phyloP scores from a whole-genome alignment of 768 basidiomycete species.

The Tremella fuciformis region DNA sequence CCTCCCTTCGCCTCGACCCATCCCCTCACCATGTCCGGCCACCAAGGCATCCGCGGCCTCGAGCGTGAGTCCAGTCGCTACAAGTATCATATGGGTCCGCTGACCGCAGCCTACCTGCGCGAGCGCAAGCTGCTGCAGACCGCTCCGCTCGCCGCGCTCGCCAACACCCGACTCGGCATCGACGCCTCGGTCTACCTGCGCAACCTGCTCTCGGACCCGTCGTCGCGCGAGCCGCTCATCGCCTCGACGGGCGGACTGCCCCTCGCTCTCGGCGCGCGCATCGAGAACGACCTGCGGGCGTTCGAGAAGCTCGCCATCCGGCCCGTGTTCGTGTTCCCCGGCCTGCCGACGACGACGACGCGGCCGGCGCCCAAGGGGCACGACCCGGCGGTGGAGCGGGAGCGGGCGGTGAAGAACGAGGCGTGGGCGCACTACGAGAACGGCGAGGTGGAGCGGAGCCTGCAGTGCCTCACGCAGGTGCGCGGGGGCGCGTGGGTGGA shows the following conservation, averaged over 20 bases:
- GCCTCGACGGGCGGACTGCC: slow-evolving; percentile 94
- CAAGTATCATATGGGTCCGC: neutral
- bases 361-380: slow-evolving; percentile 66
- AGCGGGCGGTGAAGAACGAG: slow-evolving; percentile 53
- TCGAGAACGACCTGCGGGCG: slow-evolving; percentile 84
- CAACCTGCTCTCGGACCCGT: slow-evolving; percentile 63
- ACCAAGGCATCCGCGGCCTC: neutral
- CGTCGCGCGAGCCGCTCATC: slow-evolving; percentile 81
- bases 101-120: slow-evolving; percentile 65
- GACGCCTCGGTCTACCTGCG: slow-evolving; percentile 90
- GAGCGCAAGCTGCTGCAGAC: slow-evolving; percentile 87
- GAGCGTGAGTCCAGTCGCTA: neutral
- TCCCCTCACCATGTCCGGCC: neutral
- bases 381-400: slow-evolving; percentile 35
- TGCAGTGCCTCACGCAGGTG: slow-evolving; percentile 74
- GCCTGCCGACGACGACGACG: slow-evolving; percentile 68
- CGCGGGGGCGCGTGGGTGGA: slow-evolving; percentile 57
- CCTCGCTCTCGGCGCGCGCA: slow-evolving; percentile 67
- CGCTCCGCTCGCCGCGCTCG: slow-evolving; percentile 72
- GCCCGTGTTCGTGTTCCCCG: slow-evolving; percentile 97
- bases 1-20: too few species aligned
- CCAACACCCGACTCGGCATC: slow-evolving; percentile 92
- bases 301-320: slow-evolving; percentile 92
- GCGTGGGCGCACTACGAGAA: slow-evolving; percentile 94
- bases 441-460: slow-evolving; percentile 84